Percentiles rank a stretch among this genome's conserved stretches.
phyloP scores from a whole-genome alignment of 352 stramenopile genomes.

The Phytophthora ohioensis region DNA sequence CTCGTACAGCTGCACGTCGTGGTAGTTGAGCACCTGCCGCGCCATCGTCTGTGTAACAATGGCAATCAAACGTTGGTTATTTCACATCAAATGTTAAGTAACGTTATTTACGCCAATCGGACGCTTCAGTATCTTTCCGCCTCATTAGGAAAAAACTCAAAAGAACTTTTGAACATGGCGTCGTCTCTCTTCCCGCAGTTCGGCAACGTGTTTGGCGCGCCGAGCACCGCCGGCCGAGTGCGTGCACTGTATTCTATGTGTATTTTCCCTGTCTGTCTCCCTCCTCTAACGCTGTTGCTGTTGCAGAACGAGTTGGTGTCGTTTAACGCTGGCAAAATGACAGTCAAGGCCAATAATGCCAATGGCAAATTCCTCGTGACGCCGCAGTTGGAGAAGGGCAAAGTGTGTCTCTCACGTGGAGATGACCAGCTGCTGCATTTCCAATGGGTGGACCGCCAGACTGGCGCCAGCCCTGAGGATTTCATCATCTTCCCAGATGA shows the following conservation, averaged over 20 bases:
- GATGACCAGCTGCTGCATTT: slow-evolving; percentile 94
- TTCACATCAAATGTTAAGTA: neutral
- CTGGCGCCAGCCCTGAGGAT: slow-evolving; percentile 85
- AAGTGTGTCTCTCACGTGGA: slow-evolving; percentile 85
- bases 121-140: slow-evolving; percentile 27
- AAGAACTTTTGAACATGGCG: slow-evolving; percentile 35
- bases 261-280: neutral
- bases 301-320: slow-evolving; percentile 83
- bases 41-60: slow-evolving; percentile 31
- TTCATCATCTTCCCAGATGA: slow-evolving; percentile 95
- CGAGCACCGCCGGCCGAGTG: slow-evolving; percentile 62
- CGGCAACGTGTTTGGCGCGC: slow-evolving; percentile 75
- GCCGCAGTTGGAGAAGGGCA: slow-evolving; percentile 92
- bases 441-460: slow-evolving; percentile 93
- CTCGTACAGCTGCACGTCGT: slow-evolving; percentile 86
- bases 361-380: slow-evolving; percentile 91
- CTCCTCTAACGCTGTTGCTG: slow-evolving; percentile 2
- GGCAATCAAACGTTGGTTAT: slow-evolving; percentile 23
- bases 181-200: slow-evolving; percentile 87
- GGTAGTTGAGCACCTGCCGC: slow-evolving; percentile 74
- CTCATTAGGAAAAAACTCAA: slow-evolving; percentile 10
- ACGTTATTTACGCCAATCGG: neutral
- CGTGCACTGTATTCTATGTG: slow-evolving; percentile 21
- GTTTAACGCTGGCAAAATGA: slow-evolving; percentile 95
- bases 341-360: slow-evolving; percentile 71